These are phyloP conservation scores for Phytopythium oedochilum DNA, from an alignment of 352 stramenopile species.

Conservation along the genomic window DNA sequence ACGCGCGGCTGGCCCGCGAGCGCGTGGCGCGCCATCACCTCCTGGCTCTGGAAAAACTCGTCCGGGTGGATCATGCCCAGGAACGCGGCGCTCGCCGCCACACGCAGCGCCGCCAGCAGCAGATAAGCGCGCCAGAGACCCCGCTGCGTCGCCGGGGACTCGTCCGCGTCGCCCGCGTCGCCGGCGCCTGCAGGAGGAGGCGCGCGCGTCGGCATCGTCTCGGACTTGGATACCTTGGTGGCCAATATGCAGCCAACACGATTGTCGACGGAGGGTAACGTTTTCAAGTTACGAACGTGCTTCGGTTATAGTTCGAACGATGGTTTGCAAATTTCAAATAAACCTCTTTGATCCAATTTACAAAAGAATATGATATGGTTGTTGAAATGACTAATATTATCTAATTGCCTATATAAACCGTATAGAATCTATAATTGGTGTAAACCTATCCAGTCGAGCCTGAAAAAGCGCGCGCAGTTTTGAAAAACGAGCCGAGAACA, in stretches of 20 bases:
- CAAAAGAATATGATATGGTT: no score
- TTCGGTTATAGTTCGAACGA: no score
- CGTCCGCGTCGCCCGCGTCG: no score
- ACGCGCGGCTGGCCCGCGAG: constrained; percentile 14
- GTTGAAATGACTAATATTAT: no score
- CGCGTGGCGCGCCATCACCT: constrained; percentile 67
- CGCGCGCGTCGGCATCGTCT: not conserved
- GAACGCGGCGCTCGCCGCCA: constrained; percentile 21
- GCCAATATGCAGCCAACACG: no score
- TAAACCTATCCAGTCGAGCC: not conserved
- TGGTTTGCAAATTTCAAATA: no score
- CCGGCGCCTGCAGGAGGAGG: no score
- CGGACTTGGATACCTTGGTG: no score
- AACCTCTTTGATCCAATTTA: no score
- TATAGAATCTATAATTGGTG: not conserved
- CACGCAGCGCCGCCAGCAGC: constrained; percentile 34
- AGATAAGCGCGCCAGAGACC: constrained; percentile 17
- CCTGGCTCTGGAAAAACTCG: constrained; percentile 87
- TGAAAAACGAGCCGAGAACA: not conserved
- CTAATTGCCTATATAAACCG: not conserved
- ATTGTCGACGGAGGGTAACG: no score
- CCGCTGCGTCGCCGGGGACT: no score
- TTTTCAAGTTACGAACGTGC: no score
- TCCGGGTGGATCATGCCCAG: constrained; percentile 73
- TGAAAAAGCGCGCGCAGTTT: not conserved